Percentiles rank a stretch among this genome's conserved stretches.
Conservation (phyloP, 2,329 filamentous ascomycete genomes). For the Microdochium nivale region DNA sequence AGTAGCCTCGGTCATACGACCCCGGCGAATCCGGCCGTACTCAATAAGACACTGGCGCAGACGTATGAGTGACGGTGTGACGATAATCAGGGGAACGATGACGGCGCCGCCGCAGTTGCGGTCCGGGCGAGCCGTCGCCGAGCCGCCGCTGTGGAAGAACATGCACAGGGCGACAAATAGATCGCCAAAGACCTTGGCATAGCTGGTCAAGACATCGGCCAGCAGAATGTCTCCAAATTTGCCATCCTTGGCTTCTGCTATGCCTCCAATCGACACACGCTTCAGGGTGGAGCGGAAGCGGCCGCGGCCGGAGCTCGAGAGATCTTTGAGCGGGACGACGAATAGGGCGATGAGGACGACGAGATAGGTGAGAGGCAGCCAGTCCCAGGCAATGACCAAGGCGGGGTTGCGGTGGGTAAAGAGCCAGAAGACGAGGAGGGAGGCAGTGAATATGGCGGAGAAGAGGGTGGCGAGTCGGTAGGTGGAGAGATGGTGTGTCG, state of each 20-base stretch:
- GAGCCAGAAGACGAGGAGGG: slow-evolving; percentile 75
- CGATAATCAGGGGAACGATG: slow-evolving; percentile 77
- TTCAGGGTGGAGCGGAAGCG: slow-evolving; percentile 69
- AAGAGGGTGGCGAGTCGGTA: slow-evolving; percentile 79
- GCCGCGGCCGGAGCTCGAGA: slow-evolving; percentile 61
- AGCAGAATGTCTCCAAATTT: slow-evolving; percentile 93
- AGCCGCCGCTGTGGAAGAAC: slow-evolving; percentile 65
- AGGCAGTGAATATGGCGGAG: slow-evolving; percentile 60
- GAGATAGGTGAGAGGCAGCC: slow-evolving; percentile 80
- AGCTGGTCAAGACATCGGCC: slow-evolving; percentile 89
- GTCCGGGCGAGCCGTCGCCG: slow-evolving; percentile 73
- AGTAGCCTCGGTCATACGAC: slow-evolving; percentile 42
- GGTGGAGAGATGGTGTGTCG: slow-evolving; percentile 69
- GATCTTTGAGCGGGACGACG: slow-evolving; percentile 59
- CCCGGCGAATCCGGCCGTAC: slow-evolving; percentile 61
- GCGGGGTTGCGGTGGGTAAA: slow-evolving; percentile 62
- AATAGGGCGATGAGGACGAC: slow-evolving; percentile 63
- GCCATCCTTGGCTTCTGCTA: slow-evolving; percentile 78
- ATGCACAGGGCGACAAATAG: slow-evolving; percentile 86
- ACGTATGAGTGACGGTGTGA: slow-evolving; percentile 75
- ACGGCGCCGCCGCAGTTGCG: slow-evolving; percentile 71
- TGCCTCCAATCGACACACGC: slow-evolving; percentile 73
- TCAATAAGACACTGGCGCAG: slow-evolving; percentile 89
- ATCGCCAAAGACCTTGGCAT: slow-evolving; percentile 86
- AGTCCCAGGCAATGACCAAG: slow-evolving; percentile 70